These are phyloP conservation scores for Lasiosphaeris hirsuta DNA, from an alignment of 495 filamentous ascomycete species.

Conservation along the genomic window DNA sequence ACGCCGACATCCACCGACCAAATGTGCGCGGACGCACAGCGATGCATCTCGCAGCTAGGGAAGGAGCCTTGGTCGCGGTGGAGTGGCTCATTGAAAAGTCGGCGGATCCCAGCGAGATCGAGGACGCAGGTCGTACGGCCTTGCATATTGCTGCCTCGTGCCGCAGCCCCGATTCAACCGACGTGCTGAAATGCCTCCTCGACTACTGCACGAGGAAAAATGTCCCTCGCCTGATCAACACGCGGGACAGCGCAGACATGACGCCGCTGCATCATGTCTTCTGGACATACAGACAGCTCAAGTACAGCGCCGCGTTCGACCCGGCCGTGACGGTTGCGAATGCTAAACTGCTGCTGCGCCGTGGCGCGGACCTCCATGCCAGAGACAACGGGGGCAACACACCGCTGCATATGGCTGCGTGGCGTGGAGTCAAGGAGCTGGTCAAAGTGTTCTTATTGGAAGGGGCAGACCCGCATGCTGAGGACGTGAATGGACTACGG, in stretches of 20 bases:
- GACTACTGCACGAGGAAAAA: neutral
- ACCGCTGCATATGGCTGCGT: slow-evolving; percentile 5
- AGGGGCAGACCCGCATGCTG: slow-evolving; percentile 4
- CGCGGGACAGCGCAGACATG: slow-evolving; percentile 24
- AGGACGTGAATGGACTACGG: slow-evolving; percentile 4
- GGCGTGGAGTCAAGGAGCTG: neutral
- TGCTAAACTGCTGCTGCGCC: slow-evolving; percentile 5
- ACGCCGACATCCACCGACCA: neutral
- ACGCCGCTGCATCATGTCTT: slow-evolving; percentile 25
- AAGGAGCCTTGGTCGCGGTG: neutral
- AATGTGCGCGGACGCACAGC: neutral
- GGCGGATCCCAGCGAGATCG: neutral
- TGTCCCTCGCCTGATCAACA: slow-evolving; percentile 10
- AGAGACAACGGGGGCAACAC: slow-evolving; percentile 11
- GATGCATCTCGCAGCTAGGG: neutral
- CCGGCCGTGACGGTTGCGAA: slow-evolving; percentile 11
- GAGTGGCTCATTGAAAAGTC: slow-evolving; percentile 3
- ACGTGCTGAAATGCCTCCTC: neutral
- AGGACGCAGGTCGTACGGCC: neutral
- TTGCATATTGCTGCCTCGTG: slow-evolving; percentile 3
- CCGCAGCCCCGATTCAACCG: slow-evolving; percentile 4
- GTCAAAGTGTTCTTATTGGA: neutral
- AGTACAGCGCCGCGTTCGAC: neutral
- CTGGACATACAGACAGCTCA: neutral
- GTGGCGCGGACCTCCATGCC: slow-evolving; percentile 5